A percentile compares a stretch with the other conserved stretches of the same genome.
phyloP scores from a whole-genome alignment of 208 protist genomes.

The Crithidia acanthocephali region DNA sequence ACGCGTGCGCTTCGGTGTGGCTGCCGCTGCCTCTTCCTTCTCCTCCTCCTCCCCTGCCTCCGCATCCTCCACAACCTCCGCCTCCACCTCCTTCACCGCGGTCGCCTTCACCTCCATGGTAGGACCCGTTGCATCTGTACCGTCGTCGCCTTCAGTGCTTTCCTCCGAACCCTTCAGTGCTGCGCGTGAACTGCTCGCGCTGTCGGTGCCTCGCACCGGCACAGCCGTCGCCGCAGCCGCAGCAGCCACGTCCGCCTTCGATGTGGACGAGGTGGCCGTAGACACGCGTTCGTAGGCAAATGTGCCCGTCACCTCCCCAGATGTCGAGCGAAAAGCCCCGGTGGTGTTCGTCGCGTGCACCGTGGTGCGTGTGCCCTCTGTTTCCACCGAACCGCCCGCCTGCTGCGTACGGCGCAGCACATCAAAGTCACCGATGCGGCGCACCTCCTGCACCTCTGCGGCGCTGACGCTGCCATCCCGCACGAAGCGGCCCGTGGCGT shows the following conservation, averaged over 20 bases:
- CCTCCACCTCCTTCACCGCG: not conserved
- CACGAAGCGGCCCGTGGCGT: slow-evolving; percentile 32
- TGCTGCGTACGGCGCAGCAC: slow-evolving; percentile 24
- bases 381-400: slow-evolving; percentile 9
- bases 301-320: slow-evolving; percentile 29
- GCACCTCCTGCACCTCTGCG: slow-evolving; percentile 26
- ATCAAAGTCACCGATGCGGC: slow-evolving; percentile 26
- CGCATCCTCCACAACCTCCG: not conserved
- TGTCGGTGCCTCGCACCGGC: not conserved
- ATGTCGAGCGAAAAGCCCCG: slow-evolving; percentile 32
- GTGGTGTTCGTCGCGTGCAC: slow-evolving; percentile 17
- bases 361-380: slow-evolving; percentile 18
- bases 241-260: not conserved
- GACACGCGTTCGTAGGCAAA: slow-evolving; percentile 26
- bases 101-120: slow-evolving; percentile 14
- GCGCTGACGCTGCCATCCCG: slow-evolving; percentile 26
- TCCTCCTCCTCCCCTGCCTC: slow-evolving; percentile 9
- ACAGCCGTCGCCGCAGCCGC: not conserved
- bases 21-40: slow-evolving; percentile 9
- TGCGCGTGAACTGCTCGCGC: too few relatives aligned
- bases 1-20: slow-evolving; percentile 4
- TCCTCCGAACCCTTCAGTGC: not conserved
- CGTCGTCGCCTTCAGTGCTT: not conserved
- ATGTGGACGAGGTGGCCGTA: slow-evolving; percentile 10
- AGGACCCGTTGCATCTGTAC: not conserved